Evolutionary conservation across 495 filamentous ascomycete species (phyloP), one percentile per base, ranked within the genome.

Genomic region (Podospora appendiculata): DNA sequence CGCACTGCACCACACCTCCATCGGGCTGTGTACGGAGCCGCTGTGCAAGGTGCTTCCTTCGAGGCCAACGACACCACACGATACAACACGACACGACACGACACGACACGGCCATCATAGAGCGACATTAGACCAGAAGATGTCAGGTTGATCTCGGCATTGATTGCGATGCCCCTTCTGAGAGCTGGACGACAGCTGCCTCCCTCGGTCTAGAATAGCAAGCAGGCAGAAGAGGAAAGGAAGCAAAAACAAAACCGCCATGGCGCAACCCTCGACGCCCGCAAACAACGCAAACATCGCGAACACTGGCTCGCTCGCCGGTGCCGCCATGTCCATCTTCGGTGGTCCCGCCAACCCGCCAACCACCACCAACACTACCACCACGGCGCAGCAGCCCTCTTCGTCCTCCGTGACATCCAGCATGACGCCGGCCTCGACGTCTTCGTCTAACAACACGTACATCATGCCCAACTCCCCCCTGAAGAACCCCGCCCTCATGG

Each of bases 401-500:
- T 50, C 66, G 41, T 51, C 68, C 51, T 53, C 58, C 12, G 43
- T 64, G 44, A 41, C 60, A 12, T 48, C 59, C 12, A 50, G 63
- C 44, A 71, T 64, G 45, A 74, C 70, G 13, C 74, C 79, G n/a
- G 76, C 71, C 43, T 68, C 74, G 14, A 74, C 73, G 25, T 66
- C 70, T 4, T 82, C 80, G n/a, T 81, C 81, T 5, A 83, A 82
- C 67, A 84, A 88, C 62, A 88, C 90, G 17, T 94, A 87, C 68
- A 77, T 92, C 53, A 88, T 96, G 86, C 84, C 90, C 4, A 82
- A 84, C 54, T 90, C 86, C 50, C 87, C 89, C 32, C 73, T 83
- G 54, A 83, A 80, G 68, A 79, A 78, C 45, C 77, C 80, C 47
- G 66, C 72, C 19, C 74, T 77, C 53, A 75, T 72, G 57, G 87